These are phyloP conservation scores for Boletus vermiculosoides DNA, from an alignment of 768 basidiomycete genomes.

Conservation along the genomic window DNA sequence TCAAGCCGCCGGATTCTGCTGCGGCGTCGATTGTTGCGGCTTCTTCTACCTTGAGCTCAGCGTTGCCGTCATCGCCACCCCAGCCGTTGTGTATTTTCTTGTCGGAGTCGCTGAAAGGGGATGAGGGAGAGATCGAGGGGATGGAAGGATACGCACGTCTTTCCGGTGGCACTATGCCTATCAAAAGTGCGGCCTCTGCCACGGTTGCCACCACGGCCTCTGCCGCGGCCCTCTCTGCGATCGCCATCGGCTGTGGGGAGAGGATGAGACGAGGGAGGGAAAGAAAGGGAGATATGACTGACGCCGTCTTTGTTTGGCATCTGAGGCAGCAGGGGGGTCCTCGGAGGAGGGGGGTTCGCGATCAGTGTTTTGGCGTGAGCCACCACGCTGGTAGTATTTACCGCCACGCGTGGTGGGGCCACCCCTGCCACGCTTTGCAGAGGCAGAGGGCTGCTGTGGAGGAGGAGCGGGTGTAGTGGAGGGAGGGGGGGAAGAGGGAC, in stretches of 20 bases:
- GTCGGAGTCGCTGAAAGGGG: constrained; percentile 72
- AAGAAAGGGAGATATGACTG: constrained; percentile 11
- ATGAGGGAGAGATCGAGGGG: constrained; percentile 9
- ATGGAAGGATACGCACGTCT: constrained; percentile 51
- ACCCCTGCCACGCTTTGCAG: constrained; percentile 47
- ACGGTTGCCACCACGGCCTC: constrained; percentile 46
- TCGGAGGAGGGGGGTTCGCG: constrained; percentile 41
- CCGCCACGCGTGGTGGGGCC: constrained; percentile 67
- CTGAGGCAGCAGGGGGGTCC: constrained; percentile 36
- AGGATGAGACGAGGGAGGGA: constrained; percentile 2
- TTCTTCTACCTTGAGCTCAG: constrained; percentile 80
- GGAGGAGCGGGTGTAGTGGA: constrained; percentile 25
- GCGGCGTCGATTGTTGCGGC: constrained; percentile 71
- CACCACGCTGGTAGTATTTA: constrained; percentile 68
- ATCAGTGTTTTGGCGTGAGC: constrained; percentile 41
- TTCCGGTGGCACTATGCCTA: constrained; percentile 84
- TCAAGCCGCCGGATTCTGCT: constrained; percentile 40
- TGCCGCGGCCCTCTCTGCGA: constrained; percentile 44
- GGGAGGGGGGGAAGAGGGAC: constrained; percentile 40
- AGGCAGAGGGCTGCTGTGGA: constrained; percentile 35
- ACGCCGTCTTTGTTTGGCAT: constrained; percentile 35
- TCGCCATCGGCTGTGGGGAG: constrained; percentile 40
- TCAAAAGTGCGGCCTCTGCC: constrained; percentile 77
- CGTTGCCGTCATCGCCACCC: constrained; percentile 87
- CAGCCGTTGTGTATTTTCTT: constrained; percentile 94